Base-by-base conservation (phyloP, 2,329 filamentous ascomycete genomes). In the Balansia obtecta region DNA sequence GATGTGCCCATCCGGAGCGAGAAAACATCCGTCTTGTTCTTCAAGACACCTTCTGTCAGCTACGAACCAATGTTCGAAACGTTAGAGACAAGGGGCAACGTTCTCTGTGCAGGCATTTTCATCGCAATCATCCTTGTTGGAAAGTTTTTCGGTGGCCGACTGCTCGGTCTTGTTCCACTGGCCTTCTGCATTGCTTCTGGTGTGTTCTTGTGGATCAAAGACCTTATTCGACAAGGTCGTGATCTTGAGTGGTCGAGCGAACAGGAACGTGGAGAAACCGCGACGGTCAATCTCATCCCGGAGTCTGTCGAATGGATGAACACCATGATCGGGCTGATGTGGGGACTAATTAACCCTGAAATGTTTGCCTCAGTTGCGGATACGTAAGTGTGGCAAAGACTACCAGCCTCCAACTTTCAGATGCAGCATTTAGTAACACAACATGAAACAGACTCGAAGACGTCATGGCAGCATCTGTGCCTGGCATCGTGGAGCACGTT, bases 301-400 rank as follows among this genome's bases (percentile, higher is more conserved):
- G 91, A 96, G 68, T 94, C 87, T 0, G 90, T 95, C 7, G 85
- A 90, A 54, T 97, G 93, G 93, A 85, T 98, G 78, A 98, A 98
- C 65, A 90, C 87, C 0, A 79, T 93, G 47, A 68, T 97, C 4
- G 80, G 79, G 1, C 79, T 95, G 41, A 76, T 93, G 42, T 98
- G 93, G 93, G 86, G 88, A 0, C 72, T 97, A 4, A 83, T 96
- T 55, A 94, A 97, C 61, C 91, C 93, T 0, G 91, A 97, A 42
- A 94, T 97, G 86, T 93, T 98, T 65, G 73, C 80, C n/a, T 80
- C 80, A 6, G 79, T 96, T 9, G 90, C 90, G n/a, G 93, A 97
- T 63, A 96, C 87, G 12, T 70, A 55, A 65, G 67, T 63, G 27
- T 27, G 27, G 27, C 27, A 7, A 27, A 3, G 27, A 27, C 27